phyloP scores from a whole-genome alignment of 176 grass and related monocot species.

The maize (Zea mays) region Zm-B73-REFERENCE-NAM-5.0 NC_050101.1:107120501-107121000 shows the following conservation, averaged over 20 bases:
- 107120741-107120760: too few relatives aligned
- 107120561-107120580: too few relatives aligned
- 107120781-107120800: too few relatives aligned
- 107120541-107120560: neutral
- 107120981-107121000: slow-evolving; percentile 41
- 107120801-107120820: too few relatives aligned
- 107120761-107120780: too few relatives aligned
- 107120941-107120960: slow-evolving; percentile 55
- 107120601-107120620: neutral
- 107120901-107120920: neutral
- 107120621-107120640: neutral
- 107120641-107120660: neutral
- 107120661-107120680: too few relatives aligned
- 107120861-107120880: neutral
- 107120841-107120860: neutral
- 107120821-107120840: too few relatives aligned
- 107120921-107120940: neutral
- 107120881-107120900: neutral
- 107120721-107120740: too few relatives aligned
- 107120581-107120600: too few relatives aligned
- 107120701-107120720: too few relatives aligned
- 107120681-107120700: too few relatives aligned
- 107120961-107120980: slow-evolving; percentile 46
- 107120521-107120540: neutral
- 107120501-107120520: slow-evolving; percentile 48